Evolutionary conservation across 768 basidiomycete species (phyloP).

Genomic region (Cystofilobasidium macerans): DNA sequence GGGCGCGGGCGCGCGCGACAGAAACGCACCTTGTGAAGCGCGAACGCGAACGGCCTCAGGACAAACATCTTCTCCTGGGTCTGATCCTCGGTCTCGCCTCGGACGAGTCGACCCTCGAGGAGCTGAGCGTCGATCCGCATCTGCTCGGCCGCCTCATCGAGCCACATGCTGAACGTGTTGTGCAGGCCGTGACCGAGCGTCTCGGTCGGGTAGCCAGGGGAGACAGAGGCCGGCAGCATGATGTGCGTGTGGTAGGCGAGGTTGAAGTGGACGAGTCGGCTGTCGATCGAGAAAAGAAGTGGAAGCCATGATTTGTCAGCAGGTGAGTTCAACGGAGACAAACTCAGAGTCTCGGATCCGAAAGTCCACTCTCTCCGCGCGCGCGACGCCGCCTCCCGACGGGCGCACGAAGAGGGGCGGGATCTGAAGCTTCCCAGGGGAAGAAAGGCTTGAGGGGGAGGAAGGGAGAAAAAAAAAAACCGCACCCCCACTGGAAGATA

Average conservation of each 20-base stretch:
- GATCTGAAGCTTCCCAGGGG: too few relatives aligned
- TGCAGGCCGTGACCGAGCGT: constrained; percentile 12
- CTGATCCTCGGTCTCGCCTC: neutral
- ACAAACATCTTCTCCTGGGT: constrained; percentile 23
- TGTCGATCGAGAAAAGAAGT: neutral
- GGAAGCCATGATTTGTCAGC: neutral
- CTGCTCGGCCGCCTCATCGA: constrained; percentile 23
- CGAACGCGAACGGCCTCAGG: constrained; percentile 14
- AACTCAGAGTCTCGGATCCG: too few relatives aligned
- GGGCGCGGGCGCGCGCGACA: too few relatives aligned
- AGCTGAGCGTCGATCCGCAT: neutral
- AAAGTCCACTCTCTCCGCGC: too few relatives aligned
- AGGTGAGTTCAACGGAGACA: too few relatives aligned
- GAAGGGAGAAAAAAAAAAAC: neutral
- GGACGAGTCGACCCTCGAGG: too few relatives aligned
- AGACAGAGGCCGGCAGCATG: constrained; percentile 18
- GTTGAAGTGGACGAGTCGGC: neutral
- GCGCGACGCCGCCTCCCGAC: neutral
- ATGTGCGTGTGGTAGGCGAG: neutral
- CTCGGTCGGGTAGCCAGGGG: constrained; percentile 16
- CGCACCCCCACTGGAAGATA: constrained; percentile 23
- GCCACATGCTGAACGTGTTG: constrained; percentile 9
- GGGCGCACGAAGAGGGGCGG: too few relatives aligned
- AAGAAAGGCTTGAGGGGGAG: neutral
- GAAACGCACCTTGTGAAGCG: constrained; percentile 16